Evolutionary conservation across 768 basidiomycete genomes (phyloP).

Genomic region (Dioszegia crocea): DNA sequence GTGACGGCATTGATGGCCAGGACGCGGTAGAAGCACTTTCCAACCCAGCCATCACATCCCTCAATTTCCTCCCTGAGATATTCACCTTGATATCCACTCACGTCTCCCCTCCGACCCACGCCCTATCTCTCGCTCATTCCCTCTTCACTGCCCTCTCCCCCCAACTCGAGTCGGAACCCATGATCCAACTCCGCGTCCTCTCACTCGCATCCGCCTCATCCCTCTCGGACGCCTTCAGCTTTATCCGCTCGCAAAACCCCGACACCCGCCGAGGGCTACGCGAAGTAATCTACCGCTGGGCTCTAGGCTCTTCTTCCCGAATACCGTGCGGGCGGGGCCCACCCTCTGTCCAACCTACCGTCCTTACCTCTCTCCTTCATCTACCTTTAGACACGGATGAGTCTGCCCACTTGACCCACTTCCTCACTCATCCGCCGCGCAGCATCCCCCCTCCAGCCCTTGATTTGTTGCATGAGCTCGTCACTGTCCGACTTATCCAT

Average conservation of each 20-base stretch:
- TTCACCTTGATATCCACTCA: conserved; percentile 23
- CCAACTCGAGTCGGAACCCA: conserved; percentile 4
- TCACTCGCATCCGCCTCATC: conserved; percentile 18
- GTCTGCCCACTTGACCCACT: conserved; percentile 27
- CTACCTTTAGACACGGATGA: conserved; percentile 34
- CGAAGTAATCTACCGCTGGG: conserved; percentile 30
- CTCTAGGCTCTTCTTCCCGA: conserved; percentile 21
- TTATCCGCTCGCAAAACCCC: conserved; percentile 16
- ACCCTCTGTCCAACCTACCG: conserved; percentile 15
- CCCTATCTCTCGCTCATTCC: conserved; percentile 19
- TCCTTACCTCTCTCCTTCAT: conserved; percentile 30
- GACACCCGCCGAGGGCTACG: conserved; percentile 9
- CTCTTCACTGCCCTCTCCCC: conserved; percentile 16
- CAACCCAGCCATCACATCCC: conserved; percentile 31
- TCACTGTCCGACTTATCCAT: conserved; percentile 42
- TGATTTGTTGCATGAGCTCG: conserved; percentile 35
- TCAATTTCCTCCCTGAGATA: conserved; percentile 37
- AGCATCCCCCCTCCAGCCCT: conserved; percentile 17
- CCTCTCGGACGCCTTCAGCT: conserved; percentile 28
- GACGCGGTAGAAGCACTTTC: conserved; percentile 25
- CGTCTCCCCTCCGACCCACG: conserved; percentile 25
- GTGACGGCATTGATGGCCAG: conserved; percentile 13
- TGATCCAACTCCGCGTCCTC: background rate
- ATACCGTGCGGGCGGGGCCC: conserved; percentile 15
- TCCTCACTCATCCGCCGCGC: conserved; percentile 33